Conservation (phyloP, 1,284 basidiomycete species). For the Meira nashicola region DNA sequence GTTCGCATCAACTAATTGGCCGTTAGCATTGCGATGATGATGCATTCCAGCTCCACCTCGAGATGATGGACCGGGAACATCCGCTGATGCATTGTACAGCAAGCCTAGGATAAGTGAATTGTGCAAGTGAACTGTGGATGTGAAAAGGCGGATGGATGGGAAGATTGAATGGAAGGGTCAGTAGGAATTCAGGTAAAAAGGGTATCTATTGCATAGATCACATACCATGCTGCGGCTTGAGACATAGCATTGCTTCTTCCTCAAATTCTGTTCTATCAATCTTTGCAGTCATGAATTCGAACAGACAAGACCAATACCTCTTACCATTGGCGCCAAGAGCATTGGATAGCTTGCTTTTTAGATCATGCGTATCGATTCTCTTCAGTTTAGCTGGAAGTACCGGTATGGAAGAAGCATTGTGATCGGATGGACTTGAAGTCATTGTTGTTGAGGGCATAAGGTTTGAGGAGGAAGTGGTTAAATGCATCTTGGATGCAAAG, state of each 20-base stretch:
- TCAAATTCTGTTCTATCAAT: constrained; percentile 54
- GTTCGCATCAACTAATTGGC: not conserved
- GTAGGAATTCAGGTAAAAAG: not conserved
- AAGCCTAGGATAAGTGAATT: constrained; percentile 55
- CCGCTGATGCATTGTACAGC: constrained; percentile 53
- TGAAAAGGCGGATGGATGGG: not conserved
- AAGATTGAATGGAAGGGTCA: not conserved
- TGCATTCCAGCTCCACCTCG: not conserved
- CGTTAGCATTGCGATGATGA: constrained; percentile 4
- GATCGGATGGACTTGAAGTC: not conserved
- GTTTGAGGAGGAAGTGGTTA: constrained; percentile 4
- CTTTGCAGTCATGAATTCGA: constrained; percentile 52
- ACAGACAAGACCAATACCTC: constrained; percentile 54
- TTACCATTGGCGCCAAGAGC: constrained; percentile 44
- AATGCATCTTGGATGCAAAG: not conserved
- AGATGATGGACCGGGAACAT: constrained; percentile 37
- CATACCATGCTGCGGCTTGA: constrained; percentile 44
- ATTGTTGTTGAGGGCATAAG: constrained; percentile 8
- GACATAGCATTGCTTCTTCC: constrained; percentile 31
- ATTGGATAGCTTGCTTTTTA: constrained; percentile 42
- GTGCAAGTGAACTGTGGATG: constrained; percentile 53
- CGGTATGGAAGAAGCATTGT: constrained; percentile 9
- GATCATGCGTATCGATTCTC: constrained; percentile 41
- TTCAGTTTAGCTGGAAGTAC: constrained; percentile 15
- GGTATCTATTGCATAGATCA: not conserved